phyloP scores from a whole-genome alignment of 331 rosid genomes.

The Saraca asoca region DNA sequence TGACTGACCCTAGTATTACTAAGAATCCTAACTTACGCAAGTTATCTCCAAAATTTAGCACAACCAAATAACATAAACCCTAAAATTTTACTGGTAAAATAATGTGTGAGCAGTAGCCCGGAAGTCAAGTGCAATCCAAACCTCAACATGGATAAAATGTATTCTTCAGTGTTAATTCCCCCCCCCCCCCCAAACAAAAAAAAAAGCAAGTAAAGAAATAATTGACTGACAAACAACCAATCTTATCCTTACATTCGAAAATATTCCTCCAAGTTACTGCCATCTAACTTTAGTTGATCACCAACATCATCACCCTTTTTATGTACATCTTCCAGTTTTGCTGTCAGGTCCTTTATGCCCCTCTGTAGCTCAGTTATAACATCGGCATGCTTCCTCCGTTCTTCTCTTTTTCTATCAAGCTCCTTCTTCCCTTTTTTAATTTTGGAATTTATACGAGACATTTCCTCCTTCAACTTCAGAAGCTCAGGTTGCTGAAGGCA shows the following conservation, averaged over 20 bases:
- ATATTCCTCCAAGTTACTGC: constrained; percentile 70
- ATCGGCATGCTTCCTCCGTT: constrained; percentile 60
- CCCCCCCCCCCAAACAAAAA: too few species aligned
- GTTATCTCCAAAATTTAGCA: background rate
- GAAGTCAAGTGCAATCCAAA: constrained; percentile 27
- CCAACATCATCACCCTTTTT: constrained; percentile 66
- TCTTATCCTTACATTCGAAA: constrained; percentile 77
- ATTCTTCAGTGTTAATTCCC: constrained; percentile 14
- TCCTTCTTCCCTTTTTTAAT: constrained; percentile 78
- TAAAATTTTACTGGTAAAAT: background rate
- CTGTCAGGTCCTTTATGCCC: constrained; percentile 70
- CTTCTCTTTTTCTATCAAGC: constrained; percentile 67
- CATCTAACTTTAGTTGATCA: constrained; percentile 66
- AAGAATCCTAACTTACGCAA: background rate
- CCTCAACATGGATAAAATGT: background rate
- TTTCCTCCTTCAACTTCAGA: constrained; percentile 91
- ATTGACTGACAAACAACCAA: constrained; percentile 13
- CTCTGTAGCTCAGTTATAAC: constrained; percentile 58
- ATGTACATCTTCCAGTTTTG: constrained; percentile 61
- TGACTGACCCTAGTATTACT: background rate
- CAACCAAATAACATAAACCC: background rate
- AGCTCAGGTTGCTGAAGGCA: constrained; percentile 92
- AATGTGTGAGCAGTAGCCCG: constrained; percentile 5
- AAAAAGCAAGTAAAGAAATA: constrained; percentile 28
- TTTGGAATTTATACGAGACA: constrained; percentile 82